Conservation (phyloP, 306 rosid genomes). For the Cajanus cajan region DNA sequence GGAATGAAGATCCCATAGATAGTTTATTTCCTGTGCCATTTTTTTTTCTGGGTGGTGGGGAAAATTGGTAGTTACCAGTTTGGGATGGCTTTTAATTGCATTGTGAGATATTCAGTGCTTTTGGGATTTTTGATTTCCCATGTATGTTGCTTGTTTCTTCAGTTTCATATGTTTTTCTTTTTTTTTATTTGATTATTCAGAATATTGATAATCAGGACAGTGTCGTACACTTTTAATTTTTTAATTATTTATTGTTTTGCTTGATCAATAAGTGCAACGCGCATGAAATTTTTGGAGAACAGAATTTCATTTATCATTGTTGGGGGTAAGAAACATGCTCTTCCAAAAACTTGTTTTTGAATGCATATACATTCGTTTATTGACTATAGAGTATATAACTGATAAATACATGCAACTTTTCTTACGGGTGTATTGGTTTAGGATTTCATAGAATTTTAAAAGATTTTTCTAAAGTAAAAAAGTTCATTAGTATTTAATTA, state of each 20-base stretch:
- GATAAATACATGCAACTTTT: too few relatives aligned
- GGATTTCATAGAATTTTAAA: too few relatives aligned
- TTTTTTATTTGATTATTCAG: conserved; percentile 28
- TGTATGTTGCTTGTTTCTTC: conserved; percentile 35
- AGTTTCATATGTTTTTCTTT: conserved; percentile 20
- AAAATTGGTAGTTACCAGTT: conserved; percentile 29
- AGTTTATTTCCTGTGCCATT: conserved; percentile 38
- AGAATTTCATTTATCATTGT: neutral
- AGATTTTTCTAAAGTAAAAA: too few relatives aligned
- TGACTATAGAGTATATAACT: too few relatives aligned
- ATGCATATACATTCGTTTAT: neutral
- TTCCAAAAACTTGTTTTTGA: neutral
- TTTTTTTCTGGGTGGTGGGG: conserved; percentile 20
- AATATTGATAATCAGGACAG: conserved; percentile 12
- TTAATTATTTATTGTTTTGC: neutral
- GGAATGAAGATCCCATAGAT: conserved; percentile 42
- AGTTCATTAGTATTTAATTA: too few relatives aligned
- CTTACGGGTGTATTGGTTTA: too few relatives aligned
- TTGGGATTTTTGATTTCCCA: conserved; percentile 24
- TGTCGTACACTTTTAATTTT: neutral
- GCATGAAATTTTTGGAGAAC: neutral
- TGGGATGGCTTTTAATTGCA: conserved; percentile 23
- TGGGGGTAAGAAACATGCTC: neutral
- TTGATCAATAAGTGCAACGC: neutral
- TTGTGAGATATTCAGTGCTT: conserved; percentile 14